Percentiles rank a stretch among this genome's conserved stretches.
phyloP scores from a whole-genome alignment of 2,329 filamentous ascomycete species.

The Pseudopyricularia javanii region DNA sequence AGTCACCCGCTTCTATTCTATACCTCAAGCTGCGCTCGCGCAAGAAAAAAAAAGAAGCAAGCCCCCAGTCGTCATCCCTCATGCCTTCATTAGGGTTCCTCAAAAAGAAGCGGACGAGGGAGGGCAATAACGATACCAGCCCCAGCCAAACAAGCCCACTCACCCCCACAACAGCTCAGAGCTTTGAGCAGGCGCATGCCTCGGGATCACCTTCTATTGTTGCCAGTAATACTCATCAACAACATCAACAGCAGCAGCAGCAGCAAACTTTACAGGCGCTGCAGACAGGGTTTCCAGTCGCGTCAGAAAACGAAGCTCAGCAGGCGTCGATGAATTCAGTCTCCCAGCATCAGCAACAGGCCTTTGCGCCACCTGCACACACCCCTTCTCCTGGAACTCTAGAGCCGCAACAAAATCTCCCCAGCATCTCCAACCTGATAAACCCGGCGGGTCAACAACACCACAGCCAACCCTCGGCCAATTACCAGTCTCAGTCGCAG shows the following conservation, averaged over 20 bases:
- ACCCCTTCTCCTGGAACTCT: conserved; percentile 25
- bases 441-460: conserved; percentile 41
- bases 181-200: conserved; percentile 30
- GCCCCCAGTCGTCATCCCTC: conserved; percentile 8
- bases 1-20: neutral
- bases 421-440: conserved; percentile 76
- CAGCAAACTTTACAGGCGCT: conserved; percentile 12
- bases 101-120: conserved; percentile 98
- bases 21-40: neutral
- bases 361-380: conserved; percentile 13
- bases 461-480: conserved; percentile 24
- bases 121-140: conserved; percentile 62
- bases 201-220: conserved; percentile 6
- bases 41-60: no score
- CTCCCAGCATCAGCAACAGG: conserved; percentile 13
- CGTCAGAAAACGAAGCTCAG: conserved; percentile 18
- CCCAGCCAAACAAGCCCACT: conserved; percentile 54
- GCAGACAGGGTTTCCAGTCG: conserved; percentile 8
- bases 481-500: conserved; percentile 14
- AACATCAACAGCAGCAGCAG: conserved; percentile 13
- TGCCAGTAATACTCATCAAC: conserved; percentile 8
- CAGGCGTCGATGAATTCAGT: conserved; percentile 18
- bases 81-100: conserved; percentile 96
- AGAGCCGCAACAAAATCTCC: conserved; percentile 52
- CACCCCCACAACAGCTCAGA: conserved; percentile 43